Base-by-base conservation (phyloP, 2,329 filamentous ascomycete genomes). In the Dichotomopilus funicola region DNA sequence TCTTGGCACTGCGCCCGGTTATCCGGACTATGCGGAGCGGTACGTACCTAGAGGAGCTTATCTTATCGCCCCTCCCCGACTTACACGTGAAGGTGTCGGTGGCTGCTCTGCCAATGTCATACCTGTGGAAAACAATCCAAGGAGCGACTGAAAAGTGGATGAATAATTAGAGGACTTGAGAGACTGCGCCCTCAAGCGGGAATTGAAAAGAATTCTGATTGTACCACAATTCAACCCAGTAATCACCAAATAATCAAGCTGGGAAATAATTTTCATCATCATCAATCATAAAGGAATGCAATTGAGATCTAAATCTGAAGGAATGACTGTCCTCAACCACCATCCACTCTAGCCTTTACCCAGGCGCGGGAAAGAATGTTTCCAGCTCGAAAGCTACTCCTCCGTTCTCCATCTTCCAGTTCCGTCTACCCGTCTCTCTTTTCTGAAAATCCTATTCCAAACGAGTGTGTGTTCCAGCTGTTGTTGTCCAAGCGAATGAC, bases 271-370 rank as follows among this genome's bases (percentile, higher is more conserved):
- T 27, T 27, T 27, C 19, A 27, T 27, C 19, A 27, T 27, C 19
- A 40, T 40, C 7, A 40, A 19, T 40, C 37, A 33, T 42, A 8
- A 19, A 19, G 19, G 12, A 52, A 52, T 10, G 41, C 31, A 44
- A 19, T 33, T 44, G 40, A 48, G 6, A 31, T 47, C 42, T 47
- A 53, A 55, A 57, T 42, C 34, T 38, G 5, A 60, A 58, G 51
- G 53, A 60, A 56, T 56, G 55, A 49, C 53, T 58, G 49, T 56
- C 53, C 47, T 52, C 55, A 43, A 55, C 37, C 37, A 51, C 40
- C 57, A 51, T 54, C 58, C 50, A 58, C 51, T 52, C 49, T 43
- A 37, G 53, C 35, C 48, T 42, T 19, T 49, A 13, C 45, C 44
- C 41, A 31, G 31, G 37, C 48, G 44, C 13, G 56, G 5, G 41